Base-by-base conservation (phyloP, 352 stramenopile genomes). In the Lagenidium giganteum region DNA sequence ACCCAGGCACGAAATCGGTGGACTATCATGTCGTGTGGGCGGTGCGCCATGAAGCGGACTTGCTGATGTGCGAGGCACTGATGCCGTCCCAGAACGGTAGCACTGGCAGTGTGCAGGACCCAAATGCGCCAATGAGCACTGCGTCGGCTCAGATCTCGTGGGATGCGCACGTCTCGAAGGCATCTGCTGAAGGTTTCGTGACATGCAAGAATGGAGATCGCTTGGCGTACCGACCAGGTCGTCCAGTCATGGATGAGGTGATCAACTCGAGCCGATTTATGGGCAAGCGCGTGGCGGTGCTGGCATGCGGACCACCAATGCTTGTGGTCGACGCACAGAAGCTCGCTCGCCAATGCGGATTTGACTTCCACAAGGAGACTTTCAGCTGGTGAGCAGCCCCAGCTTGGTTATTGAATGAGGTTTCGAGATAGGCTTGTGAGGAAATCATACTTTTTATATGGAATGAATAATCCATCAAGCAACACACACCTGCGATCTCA, bases 281-380 rank as follows among this genome's bases (percentile, higher is more conserved):
- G 18, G 50, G 61, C 9, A 52, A 54, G 21, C 61, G 63, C 25
- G 71, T 83, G 48, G 67, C 70, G 21, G 71, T 87, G 17, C 45
- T 87, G 30, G 71, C 67, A 12, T 85, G 74, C 30, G 74, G 74
- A 2, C 74, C 74, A 12, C 69, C 69, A 5, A 74, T 67, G 16
- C 74, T 87, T 60, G 71, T 56, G 5, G 58, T 64, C n/a, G 68
- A 77, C 32, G 71, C 71, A 4, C 74, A 87, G 41, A 20, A 46
- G 8, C 54, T 82, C 1, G 68, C 74, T 13, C 61, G 69, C 24
- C 50, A 47, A 33, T 72, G 67, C 36, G 54, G 56, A 40, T 85
- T 81, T 41, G 67, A 77, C 31, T 87, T 87, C 45, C 74, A 87
- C 51, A 85, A 84, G 42, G 75, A 87, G 42, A 61, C 83, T 26